These are phyloP conservation scores for Musa schizocarpa DNA, from an alignment of 176 grass and related monocot genomes.

Conservation along the genomic window DNA sequence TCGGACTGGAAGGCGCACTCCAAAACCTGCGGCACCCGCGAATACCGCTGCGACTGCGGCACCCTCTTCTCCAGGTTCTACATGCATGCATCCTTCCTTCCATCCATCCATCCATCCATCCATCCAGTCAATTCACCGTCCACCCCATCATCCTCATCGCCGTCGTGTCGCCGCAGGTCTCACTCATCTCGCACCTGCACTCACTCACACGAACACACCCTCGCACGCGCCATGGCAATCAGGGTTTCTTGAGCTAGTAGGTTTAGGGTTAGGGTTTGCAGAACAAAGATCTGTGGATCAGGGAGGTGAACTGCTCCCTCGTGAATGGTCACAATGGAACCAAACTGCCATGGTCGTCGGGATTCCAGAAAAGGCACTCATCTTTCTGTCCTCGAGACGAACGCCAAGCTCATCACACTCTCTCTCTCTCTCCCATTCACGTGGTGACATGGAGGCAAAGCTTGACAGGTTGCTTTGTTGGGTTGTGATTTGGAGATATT, in stretches of 20 bases:
- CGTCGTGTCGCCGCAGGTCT: too few relatives aligned
- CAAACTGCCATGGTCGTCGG: not conserved
- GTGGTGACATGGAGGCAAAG: conserved; percentile 9
- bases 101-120: conserved; percentile 3
- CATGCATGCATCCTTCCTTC: not conserved
- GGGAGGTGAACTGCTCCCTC: not conserved
- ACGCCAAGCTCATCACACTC: not conserved
- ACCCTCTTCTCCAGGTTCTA: conserved; percentile 91
- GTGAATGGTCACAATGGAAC: conserved; percentile 10
- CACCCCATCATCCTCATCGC: not conserved
- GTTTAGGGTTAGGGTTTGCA: conserved; percentile 15
- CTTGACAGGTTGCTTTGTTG: not conserved
- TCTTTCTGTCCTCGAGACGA: conserved; percentile 1
- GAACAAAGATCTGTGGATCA: not conserved
- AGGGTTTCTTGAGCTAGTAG: not conserved
- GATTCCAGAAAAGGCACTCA: conserved; percentile 8
- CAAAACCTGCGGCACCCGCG: conserved; percentile 94
- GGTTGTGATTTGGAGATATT: conserved; percentile 10
- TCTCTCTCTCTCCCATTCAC: conserved; percentile 8
- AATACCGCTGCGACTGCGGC: conserved; percentile 98
- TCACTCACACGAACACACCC: not conserved
- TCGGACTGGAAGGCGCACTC: conserved; percentile 99
- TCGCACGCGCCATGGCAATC: not conserved
- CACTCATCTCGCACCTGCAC: not conserved
- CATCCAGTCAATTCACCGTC: not conserved